Evolutionary conservation across 352 stramenopile species (phyloP), one percentile per base, ranked within the genome.

Genomic region (Phytopythium chamaehyphon): DNA sequence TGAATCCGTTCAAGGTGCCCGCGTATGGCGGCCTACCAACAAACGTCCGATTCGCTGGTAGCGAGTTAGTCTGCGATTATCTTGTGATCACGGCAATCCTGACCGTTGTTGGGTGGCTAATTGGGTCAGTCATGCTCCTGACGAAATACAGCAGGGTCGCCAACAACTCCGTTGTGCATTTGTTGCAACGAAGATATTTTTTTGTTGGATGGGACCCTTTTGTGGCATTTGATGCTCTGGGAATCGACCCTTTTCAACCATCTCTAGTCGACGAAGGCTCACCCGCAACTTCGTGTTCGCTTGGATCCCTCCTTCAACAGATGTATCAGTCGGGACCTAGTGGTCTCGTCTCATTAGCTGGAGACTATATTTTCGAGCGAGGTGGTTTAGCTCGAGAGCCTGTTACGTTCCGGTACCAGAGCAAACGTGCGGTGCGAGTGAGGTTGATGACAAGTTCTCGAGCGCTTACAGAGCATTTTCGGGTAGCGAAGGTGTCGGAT

Each of bases 121-220:
- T 51, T 11, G 31, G 45, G 0, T 68, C 28, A 10, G 16, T 71
- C 18, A 16, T 64, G 21, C 40, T 77, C 6, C 37, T 56, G 12
- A 74, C 65, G 3, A 52, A 49, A 16, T 76, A 70, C 43, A 51
- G 56, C 12, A 24, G 59, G 40, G 40, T 62, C 1, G 49, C 57
- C 10, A 55, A 36, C 21, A 81, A 81, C 51, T 18, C 43, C 0
- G 40, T 77, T 5, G 53, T 77, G 3, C 51, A 50, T 10, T 33
- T 76, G 2, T 37, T 81, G 15, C 71, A 81, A 44, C 26, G 51
- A 9, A 64, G 67, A 3, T 81, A 69, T 23, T 11, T 65, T 3
- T 51, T 82, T 11, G 68, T 76, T 4, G 71, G 67, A 7, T 81
- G 71, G 71, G 71, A 82, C 37, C 55, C 61, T 10, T 62, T 74